Evolutionary conservation across 768 basidiomycete species (phyloP).

Genomic region (Wakefieldia striispora): DNA sequence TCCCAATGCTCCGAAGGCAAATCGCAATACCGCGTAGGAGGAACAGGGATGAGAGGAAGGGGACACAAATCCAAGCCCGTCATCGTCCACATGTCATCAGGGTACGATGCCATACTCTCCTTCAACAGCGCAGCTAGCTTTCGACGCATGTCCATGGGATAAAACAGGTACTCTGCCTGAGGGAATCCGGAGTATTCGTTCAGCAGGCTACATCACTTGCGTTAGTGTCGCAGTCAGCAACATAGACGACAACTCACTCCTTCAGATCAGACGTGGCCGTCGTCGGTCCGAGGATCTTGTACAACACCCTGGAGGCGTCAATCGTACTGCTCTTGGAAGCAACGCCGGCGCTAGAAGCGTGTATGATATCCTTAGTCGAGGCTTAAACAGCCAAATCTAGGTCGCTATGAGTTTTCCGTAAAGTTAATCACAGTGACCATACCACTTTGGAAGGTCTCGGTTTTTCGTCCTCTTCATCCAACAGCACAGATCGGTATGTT

Average conservation of each 20-base stretch:
- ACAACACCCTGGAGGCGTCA: constrained; percentile 80
- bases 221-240: constrained; percentile 1
- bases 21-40: constrained; percentile 66
- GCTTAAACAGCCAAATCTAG: constrained; percentile 96
- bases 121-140: constrained; percentile 66
- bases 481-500: constrained; percentile 85
- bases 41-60: constrained; percentile 58
- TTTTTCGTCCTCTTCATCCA: constrained; percentile 83
- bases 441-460: constrained; percentile 82
- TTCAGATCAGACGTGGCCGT: constrained; percentile 38
- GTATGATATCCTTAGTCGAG: constrained; percentile 78
- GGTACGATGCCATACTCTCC: constrained; percentile 78
- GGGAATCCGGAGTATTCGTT: constrained; percentile 78
- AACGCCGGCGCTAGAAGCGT: constrained; percentile 50
- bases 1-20: constrained; percentile 97
- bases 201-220: constrained; percentile 41
- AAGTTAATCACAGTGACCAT: constrained; percentile 19
- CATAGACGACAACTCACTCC: constrained; percentile 9
- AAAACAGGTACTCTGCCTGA: constrained; percentile 84
- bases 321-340: constrained; percentile 63
- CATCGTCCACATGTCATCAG: constrained; percentile 72
- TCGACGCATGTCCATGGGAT: constrained; percentile 76
- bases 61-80: constrained; percentile 81
- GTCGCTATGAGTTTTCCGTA: not conserved
- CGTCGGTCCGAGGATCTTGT: constrained; percentile 68